Evolutionary conservation across 2,329 filamentous ascomycete species (phyloP).

Genomic region (Penicillium sp.): DNA sequence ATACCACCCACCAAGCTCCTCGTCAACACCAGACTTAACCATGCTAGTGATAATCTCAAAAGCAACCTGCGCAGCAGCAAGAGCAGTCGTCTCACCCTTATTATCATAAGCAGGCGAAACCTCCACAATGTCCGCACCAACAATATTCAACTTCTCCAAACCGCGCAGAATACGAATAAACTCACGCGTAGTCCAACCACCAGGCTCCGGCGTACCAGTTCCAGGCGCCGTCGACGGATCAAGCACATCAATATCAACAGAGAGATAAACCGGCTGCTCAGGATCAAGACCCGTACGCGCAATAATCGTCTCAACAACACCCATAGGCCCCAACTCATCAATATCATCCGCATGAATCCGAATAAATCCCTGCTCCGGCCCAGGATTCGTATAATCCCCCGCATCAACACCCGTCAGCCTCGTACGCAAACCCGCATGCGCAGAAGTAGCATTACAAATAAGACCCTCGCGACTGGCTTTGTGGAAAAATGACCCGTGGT

Average conservation of each 20-base stretch:
- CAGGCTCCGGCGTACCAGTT: conserved; percentile 85
- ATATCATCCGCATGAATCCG: conserved; percentile 83
- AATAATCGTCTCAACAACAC: conserved; percentile 70
- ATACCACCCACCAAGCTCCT: conserved; percentile 44
- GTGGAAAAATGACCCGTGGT: conserved; percentile 91
- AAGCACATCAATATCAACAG: conserved; percentile 77
- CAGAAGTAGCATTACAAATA: conserved; percentile 69
- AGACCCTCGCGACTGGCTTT: conserved; percentile 78
- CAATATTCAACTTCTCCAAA: conserved; percentile 77
- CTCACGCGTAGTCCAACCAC: conserved; percentile 88
- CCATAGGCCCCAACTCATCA: conserved; percentile 72
- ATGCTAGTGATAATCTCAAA: conserved; percentile 76
- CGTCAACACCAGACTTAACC: conserved; percentile 46
- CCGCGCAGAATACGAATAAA: conserved; percentile 79
- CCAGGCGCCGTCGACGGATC: conserved; percentile 70
- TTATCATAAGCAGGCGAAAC: conserved; percentile 84
- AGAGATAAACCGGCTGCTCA: conserved; percentile 76
- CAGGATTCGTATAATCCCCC: conserved; percentile 65
- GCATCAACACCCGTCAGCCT: conserved; percentile 66
- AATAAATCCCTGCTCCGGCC: conserved; percentile 74
- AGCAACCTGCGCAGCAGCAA: conserved; percentile 79
- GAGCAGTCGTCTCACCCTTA: conserved; percentile 72
- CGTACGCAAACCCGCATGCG: conserved; percentile 81
- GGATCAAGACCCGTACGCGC: conserved; percentile 62
- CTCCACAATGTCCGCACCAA: conserved; percentile 89